Percentiles rank a stretch among this genome's conserved stretches.
These are phyloP conservation scores for Pseudisothecium myosuroides DNA, from an alignment of 225 moss, liverwort and hornwort species.

Conservation along the genomic window DNA sequence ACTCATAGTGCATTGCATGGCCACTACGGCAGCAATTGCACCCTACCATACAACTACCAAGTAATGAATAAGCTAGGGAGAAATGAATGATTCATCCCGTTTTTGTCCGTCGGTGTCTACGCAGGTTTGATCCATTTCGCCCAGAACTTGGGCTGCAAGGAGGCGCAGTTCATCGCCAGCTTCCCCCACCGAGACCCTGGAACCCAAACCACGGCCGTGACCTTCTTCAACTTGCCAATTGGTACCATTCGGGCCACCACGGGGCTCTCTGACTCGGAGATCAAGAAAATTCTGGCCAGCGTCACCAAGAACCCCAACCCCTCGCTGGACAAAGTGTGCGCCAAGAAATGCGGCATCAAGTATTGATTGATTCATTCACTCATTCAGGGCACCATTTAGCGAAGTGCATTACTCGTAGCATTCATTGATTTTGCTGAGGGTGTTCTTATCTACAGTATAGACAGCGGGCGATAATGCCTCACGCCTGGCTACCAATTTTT, in stretches of 20 bases:
- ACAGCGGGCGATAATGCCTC: too few relatives aligned
- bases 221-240: slow-evolving; percentile 2
- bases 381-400: too few relatives aligned
- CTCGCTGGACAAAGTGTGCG: slow-evolving; percentile 2
- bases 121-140: slow-evolving; percentile 25
- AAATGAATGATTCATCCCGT: not conserved
- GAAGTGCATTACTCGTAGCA: too few relatives aligned
- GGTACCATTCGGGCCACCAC: slow-evolving; percentile 1
- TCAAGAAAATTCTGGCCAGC: not conserved
- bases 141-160: slow-evolving; percentile 22
- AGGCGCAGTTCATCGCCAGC: slow-evolving; percentile 30
- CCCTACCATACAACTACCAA: not conserved
- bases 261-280: not conserved
- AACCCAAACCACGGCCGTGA: not conserved
- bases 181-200: not conserved
- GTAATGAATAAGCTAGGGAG: not conserved
- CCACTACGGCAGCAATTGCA: too few relatives aligned
- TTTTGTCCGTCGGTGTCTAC: not conserved
- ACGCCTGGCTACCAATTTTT: too few relatives aligned
- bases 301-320: not conserved
- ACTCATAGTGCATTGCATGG: too few relatives aligned
- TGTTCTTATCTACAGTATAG: too few relatives aligned
- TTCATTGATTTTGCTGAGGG: too few relatives aligned
- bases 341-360: slow-evolving; percentile 6
- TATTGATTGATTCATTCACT: too few relatives aligned